phyloP scores from a whole-genome alignment of 2,329 filamentous ascomycete genomes.

The Sclerotinia trifoliorum region DNA sequence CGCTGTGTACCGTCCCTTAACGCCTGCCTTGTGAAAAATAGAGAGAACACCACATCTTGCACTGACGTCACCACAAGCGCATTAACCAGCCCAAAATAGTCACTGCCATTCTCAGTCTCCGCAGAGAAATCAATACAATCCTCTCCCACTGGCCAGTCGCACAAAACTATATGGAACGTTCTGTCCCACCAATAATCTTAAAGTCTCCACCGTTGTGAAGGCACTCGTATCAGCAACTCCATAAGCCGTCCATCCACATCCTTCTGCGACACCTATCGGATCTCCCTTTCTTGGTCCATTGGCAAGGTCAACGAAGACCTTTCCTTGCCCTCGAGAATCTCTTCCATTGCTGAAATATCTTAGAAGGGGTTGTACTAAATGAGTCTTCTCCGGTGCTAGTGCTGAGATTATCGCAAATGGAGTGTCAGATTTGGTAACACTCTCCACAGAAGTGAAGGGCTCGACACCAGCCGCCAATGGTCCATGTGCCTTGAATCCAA shows the following conservation, averaged over 20 bases:
- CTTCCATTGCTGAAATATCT: conserved; percentile 59
- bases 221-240: conserved; percentile 76
- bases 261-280: conserved; percentile 66
- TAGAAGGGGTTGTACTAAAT: conserved; percentile 73
- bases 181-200: conserved; percentile 76
- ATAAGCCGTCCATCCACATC: conserved; percentile 76
- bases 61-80: background rate
- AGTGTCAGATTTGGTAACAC: conserved; percentile 74
- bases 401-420: conserved; percentile 83
- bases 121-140: conserved; percentile 44
- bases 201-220: conserved; percentile 80
- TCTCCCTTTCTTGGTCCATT: conserved; percentile 63
- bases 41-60: conserved; percentile 5
- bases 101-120: background rate
- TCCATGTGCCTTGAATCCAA: conserved; percentile 69
- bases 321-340: conserved; percentile 43
- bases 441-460: conserved; percentile 68
- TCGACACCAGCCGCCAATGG: conserved; percentile 64
- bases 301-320: conserved; percentile 79
- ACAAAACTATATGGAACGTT: conserved; percentile 90
- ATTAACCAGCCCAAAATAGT: background rate
- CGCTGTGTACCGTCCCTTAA: background rate
- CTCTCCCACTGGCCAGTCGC: conserved; percentile 63
- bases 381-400: conserved; percentile 73
- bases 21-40: conserved; percentile 6